Evolutionary conservation across 176 grass and related monocot species (phyloP), one percentile per base, ranked within the genome.

Genomic region (Eremochloa ophiuroides): DNA sequence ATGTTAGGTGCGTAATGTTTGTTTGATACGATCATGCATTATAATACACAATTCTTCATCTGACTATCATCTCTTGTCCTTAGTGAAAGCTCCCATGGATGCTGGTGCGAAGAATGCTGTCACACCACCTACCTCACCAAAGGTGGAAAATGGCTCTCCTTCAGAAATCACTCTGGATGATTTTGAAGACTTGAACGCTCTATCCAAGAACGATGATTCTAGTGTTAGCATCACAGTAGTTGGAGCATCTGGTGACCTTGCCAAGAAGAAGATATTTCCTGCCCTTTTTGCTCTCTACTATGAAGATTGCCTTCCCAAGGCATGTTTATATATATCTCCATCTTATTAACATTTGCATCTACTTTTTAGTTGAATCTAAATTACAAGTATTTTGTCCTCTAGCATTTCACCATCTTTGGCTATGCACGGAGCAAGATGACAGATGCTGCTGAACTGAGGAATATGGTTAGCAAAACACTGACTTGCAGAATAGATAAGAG

Each of bases 351-450:
- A 4, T 60, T 60, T 48, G 39, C 64, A 62, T 26, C 26, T 66
- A 35, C 11, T 34, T 29, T 42, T 18, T 7, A n/a, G n/a, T 65
- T 61, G 26, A 77, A 62, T 75, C 23, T 46, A 50, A 80, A 10
- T 23, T 38, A 4, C 2, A 48, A 48, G 30, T 77, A 16, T 83
- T 71, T 22, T 56, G 6, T 29, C 56, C 26, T 82, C 41, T 72
- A 98, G 95, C 92, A 98, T 95, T 99, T 99, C 84, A 93, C 96
- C n/a, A 91, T 99, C 71, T 99, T 95, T 69, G 96, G 96, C 17
- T 99, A 99, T 69, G 96, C 96, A 31, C 87, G 96, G 39, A 99
- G 96, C 87, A 99, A 99, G 77, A 95, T 99, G 96, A 99, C 92
- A 41, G 93, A 99, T 90, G 85, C n/a, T 90, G 85, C 84, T 76